Conservation (phyloP, 768 basidiomycete species). For the Rhizopogon salebrosus region DNA sequence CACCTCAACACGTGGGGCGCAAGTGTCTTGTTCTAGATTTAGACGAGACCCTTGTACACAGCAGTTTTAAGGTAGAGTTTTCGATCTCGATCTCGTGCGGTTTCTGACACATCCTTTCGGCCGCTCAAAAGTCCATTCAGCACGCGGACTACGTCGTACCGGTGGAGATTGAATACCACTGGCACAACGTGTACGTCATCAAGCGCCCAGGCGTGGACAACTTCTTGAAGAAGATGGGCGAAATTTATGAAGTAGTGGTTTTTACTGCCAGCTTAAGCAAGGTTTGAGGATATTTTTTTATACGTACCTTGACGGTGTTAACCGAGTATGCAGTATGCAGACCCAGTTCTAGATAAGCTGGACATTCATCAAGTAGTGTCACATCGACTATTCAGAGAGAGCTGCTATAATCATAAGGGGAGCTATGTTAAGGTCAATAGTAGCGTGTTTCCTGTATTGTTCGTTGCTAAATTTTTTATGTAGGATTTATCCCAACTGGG, state of each 20-base stretch:
- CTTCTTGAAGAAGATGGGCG: constrained; percentile 97
- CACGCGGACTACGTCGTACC: constrained; percentile 98
- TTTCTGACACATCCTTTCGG: constrained; percentile 10
- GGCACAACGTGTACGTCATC: constrained; percentile 98
- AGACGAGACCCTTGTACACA: constrained; percentile 95
- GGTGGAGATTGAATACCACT: constrained; percentile 97
- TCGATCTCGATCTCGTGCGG: not conserved
- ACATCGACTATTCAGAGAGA: constrained; percentile 94
- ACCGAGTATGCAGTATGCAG: constrained; percentile 71
- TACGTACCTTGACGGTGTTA: constrained; percentile 1
- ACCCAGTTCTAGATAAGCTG: constrained; percentile 96
- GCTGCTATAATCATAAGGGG: constrained; percentile 97
- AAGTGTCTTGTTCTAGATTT: constrained; percentile 97
- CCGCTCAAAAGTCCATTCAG: constrained; percentile 64
- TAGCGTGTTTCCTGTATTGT: not conserved
- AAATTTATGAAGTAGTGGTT: constrained; percentile 95
- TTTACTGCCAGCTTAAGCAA: constrained; percentile 98
- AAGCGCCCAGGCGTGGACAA: constrained; percentile 97
- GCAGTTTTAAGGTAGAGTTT: constrained; percentile 86
- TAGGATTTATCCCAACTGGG: constrained; percentile 97
- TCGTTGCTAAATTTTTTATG: not conserved
- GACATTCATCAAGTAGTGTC: constrained; percentile 89
- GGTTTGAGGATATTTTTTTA: constrained; percentile 38
- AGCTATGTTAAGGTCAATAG: constrained; percentile 93
- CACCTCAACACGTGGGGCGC: constrained; percentile 74